Evolutionary conservation across 2,329 filamentous ascomycete genomes (phyloP), one percentile per base, ranked within the genome.

Genomic region (Colletotrichum spinosum): DNA sequence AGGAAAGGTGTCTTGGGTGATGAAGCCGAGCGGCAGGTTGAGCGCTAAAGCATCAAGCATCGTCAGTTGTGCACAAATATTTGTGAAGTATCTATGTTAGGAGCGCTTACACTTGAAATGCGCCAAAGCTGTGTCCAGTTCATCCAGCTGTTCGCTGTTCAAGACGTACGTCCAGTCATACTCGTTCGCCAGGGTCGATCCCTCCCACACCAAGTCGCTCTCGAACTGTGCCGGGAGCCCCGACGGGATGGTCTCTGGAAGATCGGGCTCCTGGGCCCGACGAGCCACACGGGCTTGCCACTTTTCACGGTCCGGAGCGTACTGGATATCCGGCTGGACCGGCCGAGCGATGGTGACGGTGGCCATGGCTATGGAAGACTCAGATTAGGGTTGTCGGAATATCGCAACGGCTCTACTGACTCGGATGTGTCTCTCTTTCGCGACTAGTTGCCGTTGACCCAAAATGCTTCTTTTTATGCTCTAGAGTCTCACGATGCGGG

Each of bases 311-410:
- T 88, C 78, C 0, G 87, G 87, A 1, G 81, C 77, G 70, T 89
- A 90, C 1, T 77, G 75, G 58, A 89, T 90, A 68, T 89, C 87
- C 1, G 87, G 87, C 70, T 88, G 86, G 34, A 81, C 80, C 2
- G 76, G 76, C 2, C 77, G 79, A 46, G 62, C 12, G 33, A 65
- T 12, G 12, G 58, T 53, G 2, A 39, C 37, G 11, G 58, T 53
- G 41, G 62, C 41, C 62, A 65, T 65, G 15, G 25, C 44, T 17
- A 9, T 8, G 12, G 25, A 11, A 12, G 33, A 33, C 9, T 7
- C 25, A 2, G 9, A 9, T 5, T 3, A 42, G 11, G 2, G 4
- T 0, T 49, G n/a, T 17, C 25, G 25, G 25, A 5, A 25, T 4
- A 25, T 17, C 25, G 11, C 4, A 11, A 17, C 25, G 50, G n/a